phyloP scores from a whole-genome alignment of 106 monocot genomes.

The Dendrobium chrysotoxum region DNA sequence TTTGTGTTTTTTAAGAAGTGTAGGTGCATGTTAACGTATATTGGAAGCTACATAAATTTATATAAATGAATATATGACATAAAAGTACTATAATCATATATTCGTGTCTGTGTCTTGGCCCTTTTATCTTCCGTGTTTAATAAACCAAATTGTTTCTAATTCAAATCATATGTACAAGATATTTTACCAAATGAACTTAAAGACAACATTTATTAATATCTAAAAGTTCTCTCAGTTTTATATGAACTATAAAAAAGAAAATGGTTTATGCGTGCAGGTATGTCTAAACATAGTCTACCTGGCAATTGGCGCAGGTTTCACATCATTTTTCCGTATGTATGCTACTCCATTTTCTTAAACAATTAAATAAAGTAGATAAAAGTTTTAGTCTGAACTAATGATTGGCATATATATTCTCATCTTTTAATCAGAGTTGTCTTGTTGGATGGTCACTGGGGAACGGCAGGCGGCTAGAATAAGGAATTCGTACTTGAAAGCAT shows the following conservation, averaged over 20 bases:
- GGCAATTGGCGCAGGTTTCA: slow-evolving; percentile 29
- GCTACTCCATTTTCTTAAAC: neutral
- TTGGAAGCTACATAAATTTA: too few species aligned
- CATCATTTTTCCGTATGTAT: slow-evolving; percentile 47
- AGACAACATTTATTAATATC: too few species aligned
- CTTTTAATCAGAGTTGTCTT: slow-evolving; percentile 49
- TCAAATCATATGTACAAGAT: too few species aligned
- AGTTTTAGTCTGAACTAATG: neutral
- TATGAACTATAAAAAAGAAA: too few species aligned
- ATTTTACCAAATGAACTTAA: too few species aligned
- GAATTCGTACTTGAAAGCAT: slow-evolving; percentile 58
- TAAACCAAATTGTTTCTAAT: too few species aligned
- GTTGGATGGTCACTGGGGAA: slow-evolving; percentile 70
- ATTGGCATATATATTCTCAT: neutral
- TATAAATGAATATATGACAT: neutral
- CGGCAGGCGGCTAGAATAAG: slow-evolving; percentile 59
- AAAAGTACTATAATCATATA: neutral
- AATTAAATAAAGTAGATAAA: neutral
- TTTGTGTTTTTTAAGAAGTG: too few species aligned
- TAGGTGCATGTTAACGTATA: neutral
- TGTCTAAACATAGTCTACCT: slow-evolving; percentile 38
- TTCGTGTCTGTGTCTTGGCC: too few species aligned
- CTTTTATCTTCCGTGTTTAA: neutral
- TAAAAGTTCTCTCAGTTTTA: too few species aligned
- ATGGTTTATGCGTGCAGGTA: slow-evolving; percentile 16